Percentiles rank a stretch among this genome's conserved stretches.
These are phyloP conservation scores for Nyctanthes arbortristis DNA, from an alignment of 257 asterid genomes.

Conservation along the genomic window DNA sequence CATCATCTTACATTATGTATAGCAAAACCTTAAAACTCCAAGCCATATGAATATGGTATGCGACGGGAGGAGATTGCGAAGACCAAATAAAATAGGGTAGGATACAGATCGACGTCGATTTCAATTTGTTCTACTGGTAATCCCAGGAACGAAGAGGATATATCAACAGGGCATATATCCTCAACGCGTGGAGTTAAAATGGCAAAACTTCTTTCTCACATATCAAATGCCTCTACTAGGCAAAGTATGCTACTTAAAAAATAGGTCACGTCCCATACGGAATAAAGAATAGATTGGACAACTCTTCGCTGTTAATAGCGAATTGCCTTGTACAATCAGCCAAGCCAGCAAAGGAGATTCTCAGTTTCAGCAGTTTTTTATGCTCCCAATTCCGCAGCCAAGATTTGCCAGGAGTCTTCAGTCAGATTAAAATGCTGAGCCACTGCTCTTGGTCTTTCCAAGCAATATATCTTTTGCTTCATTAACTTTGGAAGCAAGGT, in stretches of 20 bases:
- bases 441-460: slow-evolving; percentile 61
- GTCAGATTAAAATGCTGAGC: slow-evolving; percentile 58
- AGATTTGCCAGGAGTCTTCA: slow-evolving; percentile 11
- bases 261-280: slow-evolving; percentile 1
- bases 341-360: not conserved
- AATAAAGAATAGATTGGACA: not conserved
- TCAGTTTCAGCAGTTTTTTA: not conserved
- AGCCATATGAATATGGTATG: no score
- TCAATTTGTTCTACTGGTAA: not conserved
- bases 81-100: not conserved
- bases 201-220: not conserved
- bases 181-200: not conserved
- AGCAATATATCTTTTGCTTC: slow-evolving; percentile 77
- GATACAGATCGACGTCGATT: not conserved
- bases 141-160: not conserved
- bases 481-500: slow-evolving; percentile 84
- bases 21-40: no score
- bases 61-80: not conserved
- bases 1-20: no score
- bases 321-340: slow-evolving; percentile 15
- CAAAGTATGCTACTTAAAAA: slow-evolving; percentile 3
- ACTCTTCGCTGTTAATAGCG: not conserved
- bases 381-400: slow-evolving; percentile 12
- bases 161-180: not conserved
- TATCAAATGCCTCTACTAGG: not conserved